Conservation (phyloP, 345 rosid genomes). For the Adansonia digitata region DNA sequence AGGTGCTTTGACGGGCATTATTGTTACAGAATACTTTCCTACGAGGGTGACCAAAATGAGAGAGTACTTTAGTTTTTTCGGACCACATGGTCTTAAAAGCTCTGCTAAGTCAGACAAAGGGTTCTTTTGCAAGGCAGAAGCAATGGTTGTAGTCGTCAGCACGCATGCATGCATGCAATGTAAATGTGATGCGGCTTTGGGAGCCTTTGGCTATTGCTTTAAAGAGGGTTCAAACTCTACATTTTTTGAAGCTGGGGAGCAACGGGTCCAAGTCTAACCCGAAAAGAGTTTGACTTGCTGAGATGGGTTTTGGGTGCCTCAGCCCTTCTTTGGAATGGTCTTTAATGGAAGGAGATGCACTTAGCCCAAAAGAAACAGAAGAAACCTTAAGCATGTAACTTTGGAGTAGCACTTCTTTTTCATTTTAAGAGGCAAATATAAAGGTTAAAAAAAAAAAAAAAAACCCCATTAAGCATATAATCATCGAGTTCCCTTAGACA, state of each 20-base stretch:
- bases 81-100: constrained; percentile 21
- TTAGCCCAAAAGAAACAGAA: not conserved
- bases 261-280: constrained; percentile 19
- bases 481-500: not conserved
- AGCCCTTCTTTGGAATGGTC: constrained; percentile 5
- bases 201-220: constrained; percentile 2
- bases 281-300: constrained; percentile 56
- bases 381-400: not conserved
- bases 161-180: constrained; percentile 15
- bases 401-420: not conserved
- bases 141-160: not conserved
- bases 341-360: not conserved
- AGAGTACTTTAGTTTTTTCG: constrained; percentile 4
- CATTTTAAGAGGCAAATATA: not conserved
- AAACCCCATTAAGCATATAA: not conserved
- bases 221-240: constrained; percentile 6
- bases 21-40: not conserved
- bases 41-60: constrained; percentile 17
- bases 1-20: not conserved
- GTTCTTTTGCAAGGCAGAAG: constrained; percentile 16
- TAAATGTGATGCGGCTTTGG: not conserved
- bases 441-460: not conserved
- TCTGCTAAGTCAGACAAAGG: constrained; percentile 10
- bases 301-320: not conserved
- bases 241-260: not conserved